These are phyloP conservation scores for Dipodascopsis uninucleata DNA, from an alignment of 805 yeast genomes.

Conservation along the genomic window DNA sequence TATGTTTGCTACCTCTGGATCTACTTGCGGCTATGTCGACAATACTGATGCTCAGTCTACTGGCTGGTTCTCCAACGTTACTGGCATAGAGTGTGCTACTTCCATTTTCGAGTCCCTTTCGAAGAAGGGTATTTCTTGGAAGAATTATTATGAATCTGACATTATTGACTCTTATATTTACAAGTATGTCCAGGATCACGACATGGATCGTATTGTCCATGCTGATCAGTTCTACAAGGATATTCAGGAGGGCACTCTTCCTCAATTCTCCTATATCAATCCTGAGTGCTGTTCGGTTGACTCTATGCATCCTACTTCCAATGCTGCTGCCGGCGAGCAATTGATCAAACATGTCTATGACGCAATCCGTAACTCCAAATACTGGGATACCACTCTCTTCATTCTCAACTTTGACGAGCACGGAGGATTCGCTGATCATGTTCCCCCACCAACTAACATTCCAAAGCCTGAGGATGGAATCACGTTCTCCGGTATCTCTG, in stretches of 20 bases:
- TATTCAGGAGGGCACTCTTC: slow-evolving; percentile 3
- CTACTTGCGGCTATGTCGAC: slow-evolving; percentile 5
- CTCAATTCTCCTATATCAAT: slow-evolving; percentile 4
- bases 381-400: slow-evolving; percentile 5
- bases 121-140: slow-evolving; percentile 4
- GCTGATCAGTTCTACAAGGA: background rate
- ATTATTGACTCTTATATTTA: background rate
- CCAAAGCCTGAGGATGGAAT: slow-evolving; percentile 1
- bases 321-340: background rate
- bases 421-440: slow-evolving; percentile 8
- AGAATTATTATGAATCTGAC: slow-evolving; percentile 2
- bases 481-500: slow-evolving; percentile 2
- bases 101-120: slow-evolving; percentile 4
- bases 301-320: slow-evolving; percentile 6
- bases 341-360: slow-evolving; percentile 6
- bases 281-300: slow-evolving; percentile 5
- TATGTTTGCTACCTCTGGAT: slow-evolving; percentile 3
- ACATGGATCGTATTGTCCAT: background rate
- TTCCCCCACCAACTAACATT: slow-evolving; percentile 3
- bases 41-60: slow-evolving; percentile 4
- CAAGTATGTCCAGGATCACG: slow-evolving; percentile 5
- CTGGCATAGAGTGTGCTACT: slow-evolving; percentile 1
- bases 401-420: slow-evolving; percentile 7
- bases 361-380: slow-evolving; percentile 5
- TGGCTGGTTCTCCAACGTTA: background rate